Evolutionary conservation across 2,329 filamentous ascomycete species (phyloP), one percentile per base, ranked within the genome.

Genomic region (Beauveria bassiana): DNA sequence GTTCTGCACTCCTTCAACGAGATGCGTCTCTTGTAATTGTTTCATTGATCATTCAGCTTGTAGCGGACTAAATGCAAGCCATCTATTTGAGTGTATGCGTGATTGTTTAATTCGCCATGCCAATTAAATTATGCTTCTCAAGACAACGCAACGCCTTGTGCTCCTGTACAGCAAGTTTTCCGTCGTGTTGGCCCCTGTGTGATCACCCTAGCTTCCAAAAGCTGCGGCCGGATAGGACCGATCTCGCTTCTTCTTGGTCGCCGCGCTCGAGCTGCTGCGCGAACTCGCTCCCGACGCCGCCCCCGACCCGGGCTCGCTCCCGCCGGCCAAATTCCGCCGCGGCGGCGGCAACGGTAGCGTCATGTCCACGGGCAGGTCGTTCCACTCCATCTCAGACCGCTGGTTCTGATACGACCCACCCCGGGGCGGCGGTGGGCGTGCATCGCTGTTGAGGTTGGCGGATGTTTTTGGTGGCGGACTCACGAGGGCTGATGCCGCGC

Each of bases 361-460:
- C 82, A 61, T 50, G 57, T 87, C 85, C 10, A 78, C 75, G 0
- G 85, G 85, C 10, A 88, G 68, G 68, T 88, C 85, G 72, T 88
- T 88, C 85, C 85, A 88, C 68, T 87, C 85, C 34, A 73, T 83
- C 22, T 82, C 80, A 3, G 85, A 81, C 7, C 84, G 77, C 66
- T 76, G 72, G 62, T 83, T 86, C 70, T 87, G 85, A 70, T 79
- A 87, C 1, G 84, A 86, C 3, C 74, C 73, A 8, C 64, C 64
- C 24, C 70, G 68, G 24, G 68, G 67, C 2, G 68, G 68, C 55
- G 66, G 68, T 16, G 45, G 60, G 65, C 40, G 64, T 62, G 64
- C 61, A 59, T 66, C 49, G 14, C 58, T 62, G 42, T 68, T 64
- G 3, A 52, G 26, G 18, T 40, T 42, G 47, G 69, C 66, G 8